Base-by-base conservation (phyloP, 2,329 filamentous ascomycete genomes). In the Trichoderma sp. region DNA sequence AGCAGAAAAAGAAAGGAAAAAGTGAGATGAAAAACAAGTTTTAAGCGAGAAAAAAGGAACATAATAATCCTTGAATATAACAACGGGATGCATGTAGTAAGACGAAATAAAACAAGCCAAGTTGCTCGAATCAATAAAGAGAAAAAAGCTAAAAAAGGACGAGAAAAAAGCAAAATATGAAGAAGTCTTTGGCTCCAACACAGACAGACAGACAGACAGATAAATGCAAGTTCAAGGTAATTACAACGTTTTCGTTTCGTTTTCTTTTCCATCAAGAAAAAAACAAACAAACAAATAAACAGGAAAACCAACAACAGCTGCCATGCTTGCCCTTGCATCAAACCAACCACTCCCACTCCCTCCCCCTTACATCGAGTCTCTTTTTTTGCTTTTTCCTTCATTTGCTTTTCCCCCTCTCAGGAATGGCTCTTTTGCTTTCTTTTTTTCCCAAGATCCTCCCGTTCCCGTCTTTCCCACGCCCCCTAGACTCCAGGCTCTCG, bases 371-470 rank as follows among this genome's bases (percentile, higher is more conserved):
- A 34, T 58, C 55, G 32, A 53, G 26, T 5, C 6, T n/a, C 39
- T 4, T 20, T 47, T 20, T 47, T 32, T 63, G 15, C 15, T n/a
- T 47, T 30, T 47, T 26, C 39, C 6, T 5, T 43, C 26, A 9
- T 69, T 63, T 36, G 23, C 47, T 57, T 47, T 59, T 58, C 64
- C 17, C 43, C 28, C 13, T 23, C 32, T 36, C 32, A 34, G 26
- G 53, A 30, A 34, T n/a, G 7, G 28, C 9, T 15, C 43, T 17
- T 23, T 43, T 55, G 12, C 17, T 71, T 39, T 26, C 9, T 34
- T 71, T 67, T 71, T 68, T 69, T 55, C 66, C 61, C 61, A 70
- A 72, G 71, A 72, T 72, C 36, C 65, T 7, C 32, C 43, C 59
- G 39, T 50, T 68, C 50, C 28, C 43, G 43, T 65, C 50, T n/a